Conservation (phyloP, 2,329 filamentous ascomycete genomes). For the Akanthomyces muscarius region DNA sequence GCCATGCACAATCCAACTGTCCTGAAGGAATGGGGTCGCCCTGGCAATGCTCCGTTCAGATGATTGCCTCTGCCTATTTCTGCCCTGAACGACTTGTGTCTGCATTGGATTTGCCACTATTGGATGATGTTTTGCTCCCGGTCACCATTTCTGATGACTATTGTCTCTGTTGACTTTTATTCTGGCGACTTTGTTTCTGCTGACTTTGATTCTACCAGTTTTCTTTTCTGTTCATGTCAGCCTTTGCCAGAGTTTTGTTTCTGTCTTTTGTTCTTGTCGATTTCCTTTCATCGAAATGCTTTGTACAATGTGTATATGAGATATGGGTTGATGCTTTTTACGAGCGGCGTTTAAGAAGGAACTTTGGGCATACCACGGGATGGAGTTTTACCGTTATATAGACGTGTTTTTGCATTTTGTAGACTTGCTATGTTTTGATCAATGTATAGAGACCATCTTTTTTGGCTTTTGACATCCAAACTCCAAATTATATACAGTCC, state of each 20-base stretch:
- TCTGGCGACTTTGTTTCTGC: too few species aligned
- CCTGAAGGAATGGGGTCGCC: conserved; percentile 37
- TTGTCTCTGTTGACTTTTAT: too few species aligned
- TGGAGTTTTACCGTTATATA: background rate
- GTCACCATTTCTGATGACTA: too few species aligned
- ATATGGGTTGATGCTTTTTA: background rate
- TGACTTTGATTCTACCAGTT: too few species aligned
- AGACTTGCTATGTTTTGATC: background rate
- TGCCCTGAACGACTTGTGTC: too few species aligned
- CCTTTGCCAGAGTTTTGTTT: too few species aligned
- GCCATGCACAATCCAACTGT: conserved; percentile 38
- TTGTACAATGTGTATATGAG: background rate
- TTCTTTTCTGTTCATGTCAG: too few species aligned
- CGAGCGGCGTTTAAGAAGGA: background rate
- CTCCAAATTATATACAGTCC: conserved; percentile 46
- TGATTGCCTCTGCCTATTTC: too few species aligned
- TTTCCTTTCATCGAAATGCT: background rate
- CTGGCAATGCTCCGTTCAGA: too few species aligned
- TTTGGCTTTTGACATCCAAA: too few species aligned
- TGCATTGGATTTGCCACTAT: too few species aligned
- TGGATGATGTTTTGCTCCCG: too few species aligned
- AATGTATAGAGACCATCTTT: background rate
- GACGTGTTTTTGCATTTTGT: background rate
- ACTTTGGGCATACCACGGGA: background rate
- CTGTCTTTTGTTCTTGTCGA: background rate